These are phyloP conservation scores for Periconia sp. DNA, from an alignment of 2,329 filamentous ascomycete genomes.

Conservation along the genomic window DNA sequence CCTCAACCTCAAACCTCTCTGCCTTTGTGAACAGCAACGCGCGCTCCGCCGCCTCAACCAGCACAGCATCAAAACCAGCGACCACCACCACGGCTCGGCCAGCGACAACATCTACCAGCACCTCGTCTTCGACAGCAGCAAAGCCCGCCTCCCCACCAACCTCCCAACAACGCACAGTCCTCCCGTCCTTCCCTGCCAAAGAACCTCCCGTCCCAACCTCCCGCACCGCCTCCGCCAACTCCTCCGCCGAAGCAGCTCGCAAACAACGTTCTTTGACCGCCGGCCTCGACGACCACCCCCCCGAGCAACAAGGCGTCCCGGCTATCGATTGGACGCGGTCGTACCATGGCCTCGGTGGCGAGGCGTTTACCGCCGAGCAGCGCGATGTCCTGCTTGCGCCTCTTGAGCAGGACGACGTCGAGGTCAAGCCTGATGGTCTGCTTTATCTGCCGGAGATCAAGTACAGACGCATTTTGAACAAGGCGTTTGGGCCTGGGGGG, in stretches of 20 bases:
- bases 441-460: constrained; percentile 98
- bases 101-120: constrained; percentile 9
- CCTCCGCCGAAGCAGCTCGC: constrained; percentile 27
- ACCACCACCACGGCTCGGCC: constrained; percentile 17
- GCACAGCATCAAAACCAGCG: constrained; percentile 6
- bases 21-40: constrained; percentile 22
- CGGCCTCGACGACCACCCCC: constrained; percentile 54
- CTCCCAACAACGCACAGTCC: constrained; percentile 28
- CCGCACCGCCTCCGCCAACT: constrained; percentile 30
- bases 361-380: constrained; percentile 71
- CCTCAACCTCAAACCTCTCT: constrained; percentile 20
- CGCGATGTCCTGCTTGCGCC: constrained; percentile 68
- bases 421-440: constrained; percentile 97
- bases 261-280: constrained; percentile 48
- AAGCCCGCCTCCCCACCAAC: constrained; percentile 2
- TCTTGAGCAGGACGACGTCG: constrained; percentile 73
- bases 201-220: constrained; percentile 38
- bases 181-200: constrained; percentile 28
- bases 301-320: constrained; percentile 51
- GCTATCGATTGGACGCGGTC: constrained; percentile 81
- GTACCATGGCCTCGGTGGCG: constrained; percentile 74
- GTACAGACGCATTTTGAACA: constrained; percentile 87
- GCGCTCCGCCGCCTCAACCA: constrained; percentile 14
- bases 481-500: constrained; percentile 88
- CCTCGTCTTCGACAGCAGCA: constrained; percentile 9